Evolutionary conservation across 306 rosid species (phyloP), one percentile per base, ranked within the genome.

Genomic region (Vicia faba): DNA sequence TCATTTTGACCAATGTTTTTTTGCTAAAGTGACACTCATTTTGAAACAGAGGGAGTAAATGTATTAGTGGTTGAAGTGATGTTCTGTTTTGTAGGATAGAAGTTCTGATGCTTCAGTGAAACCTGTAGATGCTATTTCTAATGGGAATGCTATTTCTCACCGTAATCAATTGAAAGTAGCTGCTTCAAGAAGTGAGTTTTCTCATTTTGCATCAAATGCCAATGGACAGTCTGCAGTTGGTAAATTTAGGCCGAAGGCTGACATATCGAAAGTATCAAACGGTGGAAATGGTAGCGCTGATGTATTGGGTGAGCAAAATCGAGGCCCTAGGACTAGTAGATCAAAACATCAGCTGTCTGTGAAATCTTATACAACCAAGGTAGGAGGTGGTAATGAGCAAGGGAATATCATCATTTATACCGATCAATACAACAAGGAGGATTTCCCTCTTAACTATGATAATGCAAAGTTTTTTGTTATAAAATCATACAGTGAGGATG

Each of bases 401-500:
- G 96, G 88, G 64, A 86, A 82, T 77, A 82, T 92, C 41, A 72
- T 86, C 80, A 89, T 89, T 65, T 50, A 67, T 76, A 75, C 95
- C 11, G 93, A 86, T 79, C 91, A 84, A 53, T 89, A 87, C 72
- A 92, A 92, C 78, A 89, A 72, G 73, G 96, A 92, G 38, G 92
- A 83, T 41, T 82, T 92, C 54, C 85, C 84, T 28, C 67, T 81
- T 77, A 88, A 83, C 54, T 83, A 89, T 13, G 78, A 19, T 57
- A 85, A 86, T 74, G 98, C 93, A 1, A 92, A 89, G 65, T 86
- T 89, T 80, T 92, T 87, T 79, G 95, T 89, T 38, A 89, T 92
- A 61, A 92, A 92, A 83, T 92, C 98, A 4, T 92, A 92, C 82
- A 92, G 96, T 12, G 98, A 92, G 81, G 98, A 92, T 81, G 98